phyloP scores from a whole-genome alignment of 257 asterid species.

The Scutellaria barbata region DNA sequence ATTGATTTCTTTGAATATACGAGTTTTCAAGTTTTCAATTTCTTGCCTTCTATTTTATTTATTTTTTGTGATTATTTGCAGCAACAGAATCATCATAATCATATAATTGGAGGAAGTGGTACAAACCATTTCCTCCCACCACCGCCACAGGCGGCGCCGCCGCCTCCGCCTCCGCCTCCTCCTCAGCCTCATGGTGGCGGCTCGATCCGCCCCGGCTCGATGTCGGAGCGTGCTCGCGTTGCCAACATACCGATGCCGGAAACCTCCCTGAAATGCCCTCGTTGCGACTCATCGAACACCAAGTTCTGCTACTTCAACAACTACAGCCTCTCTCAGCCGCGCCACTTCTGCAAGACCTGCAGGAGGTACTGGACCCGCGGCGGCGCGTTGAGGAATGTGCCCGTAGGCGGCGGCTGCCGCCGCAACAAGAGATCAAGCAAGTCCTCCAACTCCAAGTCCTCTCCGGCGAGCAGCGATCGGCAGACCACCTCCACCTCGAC shows the following conservation, averaged over 20 bases:
- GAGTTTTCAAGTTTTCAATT: constrained; percentile 37
- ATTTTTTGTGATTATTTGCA: constrained; percentile 31
- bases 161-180: constrained; percentile 48
- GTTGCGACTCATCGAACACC: constrained; percentile 86
- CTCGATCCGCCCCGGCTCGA: constrained; percentile 71
- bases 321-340: constrained; percentile 86
- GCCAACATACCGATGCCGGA: constrained; percentile 89
- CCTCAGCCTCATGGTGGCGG: constrained; percentile 48
- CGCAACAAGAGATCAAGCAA: constrained; percentile 64
- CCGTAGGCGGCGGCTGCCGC: constrained; percentile 88
- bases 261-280: constrained; percentile 80
- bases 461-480: constrained; percentile 58
- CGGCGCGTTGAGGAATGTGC: constrained; percentile 80
- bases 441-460: constrained; percentile 55
- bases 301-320: constrained; percentile 94
- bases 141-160: constrained; percentile 35
- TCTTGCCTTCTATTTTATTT: neutral
- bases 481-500: constrained; percentile 55
- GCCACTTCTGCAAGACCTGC: constrained; percentile 95
- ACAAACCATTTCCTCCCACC: constrained; percentile 42
- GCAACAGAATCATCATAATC: constrained; percentile 52
- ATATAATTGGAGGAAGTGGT: constrained; percentile 51
- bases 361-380: constrained; percentile 91
- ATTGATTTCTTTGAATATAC: constrained; percentile 50
- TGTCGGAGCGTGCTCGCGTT: constrained; percentile 88